These are phyloP conservation scores for Parietaria judaica DNA, from an alignment of 306 rosid species.

Conservation along the genomic window DNA sequence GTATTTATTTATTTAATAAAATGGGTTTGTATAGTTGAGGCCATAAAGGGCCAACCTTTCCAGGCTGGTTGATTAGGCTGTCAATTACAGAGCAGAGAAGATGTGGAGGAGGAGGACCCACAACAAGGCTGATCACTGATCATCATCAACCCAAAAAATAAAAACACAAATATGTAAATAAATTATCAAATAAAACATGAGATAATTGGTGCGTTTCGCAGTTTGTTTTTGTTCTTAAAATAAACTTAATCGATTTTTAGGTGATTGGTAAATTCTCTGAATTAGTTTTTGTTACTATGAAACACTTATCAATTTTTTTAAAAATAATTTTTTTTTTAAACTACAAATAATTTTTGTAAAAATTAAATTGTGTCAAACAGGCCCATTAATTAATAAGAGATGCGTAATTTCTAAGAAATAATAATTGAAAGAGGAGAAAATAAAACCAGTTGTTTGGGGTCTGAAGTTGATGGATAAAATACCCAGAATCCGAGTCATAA, in stretches of 20 bases:
- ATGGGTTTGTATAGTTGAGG: slow-evolving; percentile 3
- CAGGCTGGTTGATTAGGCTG: slow-evolving; percentile 50
- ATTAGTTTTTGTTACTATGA: no score
- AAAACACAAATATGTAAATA: slow-evolving; percentile 1
- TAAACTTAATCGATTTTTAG: no score
- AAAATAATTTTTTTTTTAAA: no score
- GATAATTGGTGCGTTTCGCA: no score
- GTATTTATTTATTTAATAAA: slow-evolving; percentile 17
- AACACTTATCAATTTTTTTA: no score
- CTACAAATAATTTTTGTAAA: no score
- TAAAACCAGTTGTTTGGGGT: slow-evolving; percentile 24
- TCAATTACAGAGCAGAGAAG: slow-evolving; percentile 26
- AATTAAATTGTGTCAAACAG: no score
- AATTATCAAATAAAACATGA: not conserved
- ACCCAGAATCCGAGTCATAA: slow-evolving; percentile 15
- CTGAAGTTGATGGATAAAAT: not conserved
- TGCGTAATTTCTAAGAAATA: slow-evolving; percentile 1
- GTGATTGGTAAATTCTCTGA: no score
- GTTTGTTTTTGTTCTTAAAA: no score
- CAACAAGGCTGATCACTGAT: not conserved
- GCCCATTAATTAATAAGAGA: no score
- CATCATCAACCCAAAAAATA: not conserved
- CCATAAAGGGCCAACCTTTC: slow-evolving; percentile 29
- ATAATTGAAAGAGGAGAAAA: not conserved
- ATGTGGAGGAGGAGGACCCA: slow-evolving; percentile 31